These are phyloP conservation scores for Phytopythium kandeliae DNA, from an alignment of 352 stramenopile genomes.

Conservation along the genomic window DNA sequence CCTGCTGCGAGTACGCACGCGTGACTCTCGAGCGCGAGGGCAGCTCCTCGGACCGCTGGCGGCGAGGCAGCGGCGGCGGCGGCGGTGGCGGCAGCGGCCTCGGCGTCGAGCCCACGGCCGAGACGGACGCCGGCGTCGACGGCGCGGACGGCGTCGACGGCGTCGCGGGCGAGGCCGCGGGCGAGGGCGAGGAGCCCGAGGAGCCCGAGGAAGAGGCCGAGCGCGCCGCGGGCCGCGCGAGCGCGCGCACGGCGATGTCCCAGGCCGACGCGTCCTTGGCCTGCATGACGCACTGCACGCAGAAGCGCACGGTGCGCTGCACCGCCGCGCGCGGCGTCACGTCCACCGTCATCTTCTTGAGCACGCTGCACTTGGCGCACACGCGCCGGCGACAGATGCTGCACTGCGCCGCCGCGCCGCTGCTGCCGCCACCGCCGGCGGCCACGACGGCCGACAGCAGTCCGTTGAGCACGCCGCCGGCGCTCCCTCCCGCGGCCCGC, in stretches of 20 bases:
- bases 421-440: no score
- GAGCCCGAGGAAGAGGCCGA: background rate
- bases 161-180: background rate
- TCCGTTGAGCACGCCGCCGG: slow-evolving; percentile 15
- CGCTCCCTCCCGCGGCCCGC: no score
- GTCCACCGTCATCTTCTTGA: slow-evolving; percentile 58
- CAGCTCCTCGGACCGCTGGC: slow-evolving; percentile 1
- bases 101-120: no score
- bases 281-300: slow-evolving; percentile 35
- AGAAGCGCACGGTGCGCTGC: slow-evolving; percentile 41
- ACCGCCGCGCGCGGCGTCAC: slow-evolving; percentile 19
- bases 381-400: slow-evolving; percentile 41
- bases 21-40: background rate
- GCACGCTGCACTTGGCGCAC: slow-evolving; percentile 41
- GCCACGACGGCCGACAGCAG: slow-evolving; percentile 9
- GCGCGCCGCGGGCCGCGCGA: background rate
- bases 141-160: background rate
- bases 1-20: slow-evolving; percentile 2
- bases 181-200: background rate
- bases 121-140: no score
- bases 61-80: background rate
- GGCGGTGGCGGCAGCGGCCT: no score
- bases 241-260: slow-evolving; percentile 23
- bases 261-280: slow-evolving; percentile 37
- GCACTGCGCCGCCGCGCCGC: slow-evolving; percentile 20